Base-by-base conservation (phyloP, 2,329 filamentous ascomycete species). In the Emydomyces testavorans region DNA sequence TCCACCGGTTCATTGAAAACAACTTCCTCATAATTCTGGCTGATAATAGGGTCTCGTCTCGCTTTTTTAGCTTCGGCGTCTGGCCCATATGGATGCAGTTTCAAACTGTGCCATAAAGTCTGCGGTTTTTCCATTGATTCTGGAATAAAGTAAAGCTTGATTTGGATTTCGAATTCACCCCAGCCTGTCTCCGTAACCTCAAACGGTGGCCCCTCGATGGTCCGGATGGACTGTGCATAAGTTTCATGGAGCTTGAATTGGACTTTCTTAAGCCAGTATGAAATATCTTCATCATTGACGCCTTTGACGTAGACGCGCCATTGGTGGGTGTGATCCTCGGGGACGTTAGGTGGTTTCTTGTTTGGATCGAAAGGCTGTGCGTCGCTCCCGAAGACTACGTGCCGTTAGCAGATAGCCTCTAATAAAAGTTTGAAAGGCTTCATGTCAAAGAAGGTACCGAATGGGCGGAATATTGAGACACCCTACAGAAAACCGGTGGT, bases 241-340 rank as follows among this genome's bases (percentile, higher is more conserved):
- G 90, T 95, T 66, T 96, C 89, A 73, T 95, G 90, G 13, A 98
- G 79, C 67, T 96, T 96, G 71, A 98, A 98, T 65, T 95, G 89
- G 1, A 98, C 90, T 59, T 94, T 90, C 50, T 90, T 86, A 56
- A 96, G 76, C 88, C 92, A 98, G 66, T 94, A 92, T 23, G 85
- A 88, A 56, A 96, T 83, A 62, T 94, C 86, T 51, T 86, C 85
- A 64, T 86, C 85, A 59, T 94, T 87, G 46, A 94, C 75, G 39
- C 89, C 87, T 62, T 85, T 85, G 50, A 98, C 86, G 65, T 93
- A 96, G 54, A 96, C 86, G 60, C 84, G 82, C 92, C 92, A 98
- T 53, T 85, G 86, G 71, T 96, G 93, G 26, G 90, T 96, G 72
- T 98, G 92, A 66, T 94, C 89, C 52, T 85, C 77, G 20, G 90